Conservation (phyloP, 768 basidiomycete genomes). For the Psilocybe azurescens region DNA sequence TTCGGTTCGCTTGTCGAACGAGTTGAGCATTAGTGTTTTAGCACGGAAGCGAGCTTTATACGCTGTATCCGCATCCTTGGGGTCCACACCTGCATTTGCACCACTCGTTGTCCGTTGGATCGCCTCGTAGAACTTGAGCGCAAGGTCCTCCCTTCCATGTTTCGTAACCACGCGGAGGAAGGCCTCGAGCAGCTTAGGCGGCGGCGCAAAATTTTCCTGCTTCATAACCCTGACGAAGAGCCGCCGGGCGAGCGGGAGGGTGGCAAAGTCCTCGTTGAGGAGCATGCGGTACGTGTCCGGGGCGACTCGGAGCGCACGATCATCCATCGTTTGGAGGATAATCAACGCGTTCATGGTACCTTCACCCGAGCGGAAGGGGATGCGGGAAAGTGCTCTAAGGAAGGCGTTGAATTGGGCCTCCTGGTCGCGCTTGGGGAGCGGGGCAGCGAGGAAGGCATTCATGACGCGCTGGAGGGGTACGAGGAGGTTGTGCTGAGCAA, state of each 20-base stretch:
- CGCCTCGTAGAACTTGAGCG: conserved; percentile 42
- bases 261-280: conserved; percentile 55
- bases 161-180: conserved; percentile 53
- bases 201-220: conserved; percentile 40
- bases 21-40: conserved; percentile 48
- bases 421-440: conserved; percentile 9
- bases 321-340: conserved; percentile 53
- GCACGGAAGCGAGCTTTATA: conserved; percentile 35
- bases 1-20: conserved; percentile 44
- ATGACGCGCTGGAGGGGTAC: conserved; percentile 50
- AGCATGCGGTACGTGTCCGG: conserved; percentile 48
- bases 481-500: conserved; percentile 55
- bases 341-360: conserved; percentile 43
- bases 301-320: conserved; percentile 44
- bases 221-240: conserved; percentile 48
- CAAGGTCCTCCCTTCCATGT: conserved; percentile 47
- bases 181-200: conserved; percentile 46
- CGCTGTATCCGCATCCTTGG: conserved; percentile 7
- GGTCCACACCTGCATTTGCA: background rate
- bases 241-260: conserved; percentile 52
- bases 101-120: conserved; percentile 30
- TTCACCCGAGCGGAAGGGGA: conserved; percentile 44
- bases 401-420: conserved; percentile 54
- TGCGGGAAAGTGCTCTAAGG: conserved; percentile 52
- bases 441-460: conserved; percentile 43